Conservation (phyloP, 257 asterid species). For the Ballota nigra region DNA sequence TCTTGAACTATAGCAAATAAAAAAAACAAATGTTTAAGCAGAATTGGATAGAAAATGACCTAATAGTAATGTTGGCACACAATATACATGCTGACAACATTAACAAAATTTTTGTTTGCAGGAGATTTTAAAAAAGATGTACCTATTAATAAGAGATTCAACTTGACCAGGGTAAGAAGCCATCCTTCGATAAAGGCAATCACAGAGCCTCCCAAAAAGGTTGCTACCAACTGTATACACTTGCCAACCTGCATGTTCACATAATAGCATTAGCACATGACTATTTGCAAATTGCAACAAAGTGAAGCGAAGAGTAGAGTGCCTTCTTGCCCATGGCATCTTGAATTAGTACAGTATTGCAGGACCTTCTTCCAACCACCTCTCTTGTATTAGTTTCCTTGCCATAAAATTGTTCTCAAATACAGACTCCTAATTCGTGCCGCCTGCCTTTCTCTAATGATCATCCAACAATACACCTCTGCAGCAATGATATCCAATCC, state of each 20-base stretch:
- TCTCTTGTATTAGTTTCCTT: constrained; percentile 74
- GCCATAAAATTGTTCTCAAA: constrained; percentile 57
- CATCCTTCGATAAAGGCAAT: no score
- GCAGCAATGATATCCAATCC: no score
- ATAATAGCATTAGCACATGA: no score
- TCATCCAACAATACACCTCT: constrained; percentile 80
- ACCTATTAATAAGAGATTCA: constrained; percentile 38
- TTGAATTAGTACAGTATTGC: constrained; percentile 71
- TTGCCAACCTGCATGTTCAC: no score
- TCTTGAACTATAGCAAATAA: background rate
- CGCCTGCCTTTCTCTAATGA: constrained; percentile 90
- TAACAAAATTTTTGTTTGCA: constrained; percentile 38
- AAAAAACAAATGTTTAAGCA: background rate
- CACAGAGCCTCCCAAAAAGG: no score
- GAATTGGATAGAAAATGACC: no score
- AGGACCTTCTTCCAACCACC: constrained; percentile 64
- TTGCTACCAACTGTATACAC: no score
- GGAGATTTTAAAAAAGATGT: constrained; percentile 47
- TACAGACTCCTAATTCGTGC: constrained; percentile 59
- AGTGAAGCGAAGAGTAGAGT: background rate
- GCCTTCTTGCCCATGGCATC: constrained; percentile 90
- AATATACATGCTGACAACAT: constrained; percentile 34
- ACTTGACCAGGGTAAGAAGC: no score
- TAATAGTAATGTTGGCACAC: no score
- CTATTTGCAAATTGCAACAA: no score